Percentiles rank a stretch among this genome's conserved stretches.
Evolutionary conservation across 306 rosid species (phyloP).

Genomic region (Benincasa hispida): DNA sequence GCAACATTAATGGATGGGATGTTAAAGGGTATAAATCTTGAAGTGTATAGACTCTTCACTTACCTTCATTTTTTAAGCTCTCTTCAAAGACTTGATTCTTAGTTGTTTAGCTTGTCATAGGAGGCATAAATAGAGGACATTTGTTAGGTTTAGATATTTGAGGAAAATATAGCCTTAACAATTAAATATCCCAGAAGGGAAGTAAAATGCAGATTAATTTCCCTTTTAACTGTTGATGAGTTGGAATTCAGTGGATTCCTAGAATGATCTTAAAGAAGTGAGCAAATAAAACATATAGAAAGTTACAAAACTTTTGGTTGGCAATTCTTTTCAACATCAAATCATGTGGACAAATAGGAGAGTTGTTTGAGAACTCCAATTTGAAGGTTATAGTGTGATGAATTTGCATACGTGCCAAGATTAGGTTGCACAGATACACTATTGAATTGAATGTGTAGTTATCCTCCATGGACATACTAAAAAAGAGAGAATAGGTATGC

Average conservation of each 20-base stretch:
- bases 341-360: conserved; percentile 40
- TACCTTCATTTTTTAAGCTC: conserved; percentile 71
- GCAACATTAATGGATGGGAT: conserved; percentile 12
- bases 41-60: conserved; percentile 7
- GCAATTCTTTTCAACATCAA: conserved; percentile 70
- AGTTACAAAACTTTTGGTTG: conserved; percentile 67
- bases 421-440: conserved; percentile 17
- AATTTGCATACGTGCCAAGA: conserved; percentile 16
- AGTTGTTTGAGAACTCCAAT: conserved; percentile 25
- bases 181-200: conserved; percentile 6
- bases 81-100: conserved; percentile 23
- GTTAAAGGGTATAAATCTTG: neutral
- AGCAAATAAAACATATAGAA: conserved; percentile 68
- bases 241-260: conserved; percentile 40
- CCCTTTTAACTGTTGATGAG: conserved; percentile 22
- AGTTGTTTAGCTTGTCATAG: conserved; percentile 21
- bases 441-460: neutral
- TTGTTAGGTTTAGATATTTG: conserved; percentile 24
- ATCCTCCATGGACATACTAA: neutral
- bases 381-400: conserved; percentile 18
- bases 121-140: conserved; percentile 18
- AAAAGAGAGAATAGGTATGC: neutral
- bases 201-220: conserved; percentile 16
- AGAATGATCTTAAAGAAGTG: conserved; percentile 35
- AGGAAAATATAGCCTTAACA: conserved; percentile 6